A percentile compares a stretch with the other conserved stretches of the same genome.
Evolutionary conservation across 73 alveolate genomes (phyloP).

Genomic region (Uronychia setigera): DNA sequence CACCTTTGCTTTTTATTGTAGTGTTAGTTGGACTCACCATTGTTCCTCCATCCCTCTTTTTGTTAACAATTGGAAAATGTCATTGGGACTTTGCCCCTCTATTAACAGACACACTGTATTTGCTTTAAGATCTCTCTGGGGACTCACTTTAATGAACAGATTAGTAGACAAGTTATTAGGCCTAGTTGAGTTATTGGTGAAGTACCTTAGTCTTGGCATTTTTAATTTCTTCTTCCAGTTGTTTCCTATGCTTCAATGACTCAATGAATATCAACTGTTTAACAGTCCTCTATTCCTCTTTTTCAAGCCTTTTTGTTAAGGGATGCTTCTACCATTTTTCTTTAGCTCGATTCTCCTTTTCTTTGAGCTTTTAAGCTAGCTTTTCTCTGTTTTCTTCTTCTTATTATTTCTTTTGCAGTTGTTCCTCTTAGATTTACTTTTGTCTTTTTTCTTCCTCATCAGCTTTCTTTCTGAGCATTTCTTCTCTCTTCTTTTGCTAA

Average conservation of each 20-base stretch:
- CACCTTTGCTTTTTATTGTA: not conserved
- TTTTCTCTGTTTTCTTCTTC: not conserved
- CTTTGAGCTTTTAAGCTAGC: not conserved
- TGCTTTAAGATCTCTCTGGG: not conserved
- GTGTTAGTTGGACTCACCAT: not conserved
- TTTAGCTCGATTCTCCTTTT: not conserved
- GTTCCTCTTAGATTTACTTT: not conserved
- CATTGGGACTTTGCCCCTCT: not conserved
- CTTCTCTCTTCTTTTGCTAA: not conserved
- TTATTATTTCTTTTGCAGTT: not conserved
- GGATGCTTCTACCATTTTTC: not conserved
- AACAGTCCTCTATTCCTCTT: not conserved
- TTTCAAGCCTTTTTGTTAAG: not conserved
- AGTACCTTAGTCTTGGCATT: not conserved
- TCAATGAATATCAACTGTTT: not conserved
- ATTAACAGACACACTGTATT: not conserved
- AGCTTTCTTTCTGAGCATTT: not conserved
- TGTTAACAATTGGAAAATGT: not conserved
- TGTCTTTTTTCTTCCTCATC: not conserved
- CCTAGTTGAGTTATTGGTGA: not conserved
- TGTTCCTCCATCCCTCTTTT: too few relatives aligned
- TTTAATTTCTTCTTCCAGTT: not conserved
- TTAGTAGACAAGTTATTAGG: not conserved
- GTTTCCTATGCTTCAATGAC: not conserved
- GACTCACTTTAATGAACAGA: not conserved